Percentiles rank a stretch among this genome's conserved stretches.
Conservation (phyloP, 371 early-diverging fungal species). For the Actinomortierella ambigua region DNA sequence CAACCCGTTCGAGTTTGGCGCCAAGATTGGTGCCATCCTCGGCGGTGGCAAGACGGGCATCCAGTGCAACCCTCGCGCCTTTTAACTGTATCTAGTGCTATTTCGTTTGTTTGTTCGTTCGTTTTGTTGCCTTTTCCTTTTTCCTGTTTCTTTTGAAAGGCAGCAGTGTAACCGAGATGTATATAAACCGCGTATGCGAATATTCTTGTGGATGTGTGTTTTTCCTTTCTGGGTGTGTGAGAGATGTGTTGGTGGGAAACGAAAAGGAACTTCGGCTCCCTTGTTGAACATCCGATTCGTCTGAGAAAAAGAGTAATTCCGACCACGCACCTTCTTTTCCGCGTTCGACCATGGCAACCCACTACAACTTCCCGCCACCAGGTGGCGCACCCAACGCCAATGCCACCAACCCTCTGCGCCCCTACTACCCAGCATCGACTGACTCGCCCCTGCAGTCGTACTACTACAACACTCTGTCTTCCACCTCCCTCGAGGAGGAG, state of each 20-base stretch:
- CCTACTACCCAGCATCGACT: conserved; percentile 37
- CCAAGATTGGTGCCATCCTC: conserved; percentile 50
- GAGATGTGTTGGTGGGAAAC: too few species aligned
- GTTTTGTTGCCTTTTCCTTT: too few species aligned
- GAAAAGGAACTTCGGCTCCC: too few species aligned
- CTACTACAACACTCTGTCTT: conserved; percentile 39
- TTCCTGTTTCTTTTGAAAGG: too few species aligned
- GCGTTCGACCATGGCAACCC: not conserved
- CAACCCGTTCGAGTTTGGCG: conserved; percentile 59
- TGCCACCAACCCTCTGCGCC: conserved; percentile 45
- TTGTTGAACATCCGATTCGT: too few species aligned
- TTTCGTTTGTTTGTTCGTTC: too few species aligned
- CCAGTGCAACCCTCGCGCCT: conserved; percentile 44
- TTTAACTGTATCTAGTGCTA: conserved; percentile 8
- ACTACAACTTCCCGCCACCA: conserved; percentile 41
- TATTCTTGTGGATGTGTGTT: too few species aligned
- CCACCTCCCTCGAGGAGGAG: conserved; percentile 33
- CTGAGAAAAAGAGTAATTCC: too few species aligned
- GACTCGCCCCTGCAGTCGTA: conserved; percentile 46
- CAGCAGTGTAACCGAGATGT: too few species aligned
- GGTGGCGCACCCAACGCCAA: conserved; percentile 45
- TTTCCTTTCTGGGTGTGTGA: too few species aligned
- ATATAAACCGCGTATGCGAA: too few species aligned
- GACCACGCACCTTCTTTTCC: too few species aligned
- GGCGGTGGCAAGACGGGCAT: conserved; percentile 55